Percentiles rank a stretch among this genome's conserved stretches.
Evolutionary conservation across 2,329 filamentous ascomycete genomes (phyloP).

Genomic region (Verticillium klebahnii): DNA sequence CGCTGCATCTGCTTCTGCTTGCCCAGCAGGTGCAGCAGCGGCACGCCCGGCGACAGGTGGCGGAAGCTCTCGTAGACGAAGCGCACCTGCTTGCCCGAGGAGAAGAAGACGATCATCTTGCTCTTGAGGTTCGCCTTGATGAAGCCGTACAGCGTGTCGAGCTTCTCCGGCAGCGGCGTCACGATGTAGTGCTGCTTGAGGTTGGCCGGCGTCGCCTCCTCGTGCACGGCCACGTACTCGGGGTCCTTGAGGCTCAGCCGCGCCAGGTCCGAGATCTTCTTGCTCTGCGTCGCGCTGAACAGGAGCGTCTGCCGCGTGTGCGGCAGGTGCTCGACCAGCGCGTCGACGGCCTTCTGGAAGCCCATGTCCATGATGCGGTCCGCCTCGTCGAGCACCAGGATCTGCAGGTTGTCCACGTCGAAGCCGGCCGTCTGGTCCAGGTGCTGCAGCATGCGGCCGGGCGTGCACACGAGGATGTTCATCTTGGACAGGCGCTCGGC

Average conservation of each 20-base stretch:
- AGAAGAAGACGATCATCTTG: constrained; percentile 94
- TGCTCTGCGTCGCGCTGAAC: constrained; percentile 95
- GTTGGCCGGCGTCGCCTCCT: constrained; percentile 76
- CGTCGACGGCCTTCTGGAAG: constrained; percentile 85
- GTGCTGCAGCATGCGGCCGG: constrained; percentile 91
- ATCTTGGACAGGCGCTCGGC: constrained; percentile 79
- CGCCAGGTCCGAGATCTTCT: constrained; percentile 86
- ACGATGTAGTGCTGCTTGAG: constrained; percentile 90
- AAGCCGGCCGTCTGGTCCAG: constrained; percentile 89
- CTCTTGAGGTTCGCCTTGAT: constrained; percentile 85
- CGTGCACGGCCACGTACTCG: constrained; percentile 93
- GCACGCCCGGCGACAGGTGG: constrained; percentile 89
- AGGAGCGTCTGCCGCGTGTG: constrained; percentile 83
- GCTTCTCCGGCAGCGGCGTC: constrained; percentile 79
- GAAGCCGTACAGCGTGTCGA: constrained; percentile 91
- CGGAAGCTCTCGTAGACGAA: constrained; percentile 94
- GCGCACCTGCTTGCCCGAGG: constrained; percentile 91
- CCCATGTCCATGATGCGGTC: constrained; percentile 98
- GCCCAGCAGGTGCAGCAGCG: constrained; percentile 87
- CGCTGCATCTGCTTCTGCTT: constrained; percentile 88
- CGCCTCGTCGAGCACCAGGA: constrained; percentile 91
- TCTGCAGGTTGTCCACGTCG: constrained; percentile 84
- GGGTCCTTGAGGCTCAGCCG: constrained; percentile 83
- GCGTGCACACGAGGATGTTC: constrained; percentile 97
- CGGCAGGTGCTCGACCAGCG: constrained; percentile 87